Conservation (phyloP, 139 green algal genomes). For the Desmodesmus armatus region DNA sequence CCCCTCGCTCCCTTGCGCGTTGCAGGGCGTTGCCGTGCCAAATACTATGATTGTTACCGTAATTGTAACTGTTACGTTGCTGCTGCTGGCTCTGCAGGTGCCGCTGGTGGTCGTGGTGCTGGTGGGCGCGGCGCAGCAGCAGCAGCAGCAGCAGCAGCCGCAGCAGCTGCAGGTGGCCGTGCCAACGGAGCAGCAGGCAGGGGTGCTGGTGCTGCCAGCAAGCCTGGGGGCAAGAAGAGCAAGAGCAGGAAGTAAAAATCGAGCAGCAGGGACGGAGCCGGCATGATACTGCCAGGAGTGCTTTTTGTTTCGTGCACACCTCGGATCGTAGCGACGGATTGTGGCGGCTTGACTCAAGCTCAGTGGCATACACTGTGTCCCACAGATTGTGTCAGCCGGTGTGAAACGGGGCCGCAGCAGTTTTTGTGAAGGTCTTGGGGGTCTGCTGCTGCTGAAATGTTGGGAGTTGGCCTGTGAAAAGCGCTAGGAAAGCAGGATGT, state of each 20-base stretch:
- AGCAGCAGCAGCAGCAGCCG: slow-evolving; percentile 15
- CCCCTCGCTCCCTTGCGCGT: no score
- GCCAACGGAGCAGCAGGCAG: slow-evolving; percentile 17
- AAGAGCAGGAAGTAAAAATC: slow-evolving; percentile 21
- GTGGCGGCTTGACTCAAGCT: neutral
- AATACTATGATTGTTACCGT: neutral
- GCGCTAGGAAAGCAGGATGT: no score
- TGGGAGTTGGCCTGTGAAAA: no score
- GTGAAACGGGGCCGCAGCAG: no score
- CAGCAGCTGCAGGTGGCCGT: slow-evolving; percentile 23
- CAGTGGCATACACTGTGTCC: neutral
- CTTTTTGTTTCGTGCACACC: neutral
- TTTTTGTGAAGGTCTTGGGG: no score
- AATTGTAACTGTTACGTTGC: neutral
- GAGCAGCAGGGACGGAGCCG: neutral
- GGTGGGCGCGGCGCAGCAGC: slow-evolving; percentile 3
- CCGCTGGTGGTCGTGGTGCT: neutral
- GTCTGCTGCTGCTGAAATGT: no score
- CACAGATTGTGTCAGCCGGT: no score
- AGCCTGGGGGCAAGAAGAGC: slow-evolving; percentile 1
- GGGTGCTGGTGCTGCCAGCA: neutral
- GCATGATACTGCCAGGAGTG: neutral
- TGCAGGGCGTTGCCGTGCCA: no score
- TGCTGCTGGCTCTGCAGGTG: no score
- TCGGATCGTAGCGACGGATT: neutral